Evolutionary conservation across 139 green algal species (phyloP).

Genomic region (Spirogloea muscicola): DNA sequence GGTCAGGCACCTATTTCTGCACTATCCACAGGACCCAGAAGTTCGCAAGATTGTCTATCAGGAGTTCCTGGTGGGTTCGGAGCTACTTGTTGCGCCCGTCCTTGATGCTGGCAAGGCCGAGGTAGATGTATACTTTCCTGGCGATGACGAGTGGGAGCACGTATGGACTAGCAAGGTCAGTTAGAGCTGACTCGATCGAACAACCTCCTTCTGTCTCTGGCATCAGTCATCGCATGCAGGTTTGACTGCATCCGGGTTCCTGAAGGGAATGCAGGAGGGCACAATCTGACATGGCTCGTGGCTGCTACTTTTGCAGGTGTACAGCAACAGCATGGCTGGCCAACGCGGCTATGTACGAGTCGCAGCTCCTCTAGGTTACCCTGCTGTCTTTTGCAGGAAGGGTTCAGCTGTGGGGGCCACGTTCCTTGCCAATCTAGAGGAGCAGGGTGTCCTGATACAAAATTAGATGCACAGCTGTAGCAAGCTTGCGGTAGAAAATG

Average conservation of each 20-base stretch:
- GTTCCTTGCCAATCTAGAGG: constrained; percentile 2
- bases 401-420: background rate
- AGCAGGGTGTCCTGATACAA: background rate
- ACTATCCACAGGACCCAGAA: constrained; percentile 45
- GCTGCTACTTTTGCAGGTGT: constrained; percentile 2
- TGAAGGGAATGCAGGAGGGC: no score
- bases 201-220: background rate
- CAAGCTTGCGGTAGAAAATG: no score
- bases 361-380: constrained; percentile 1
- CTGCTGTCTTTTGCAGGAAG: constrained; percentile 10
- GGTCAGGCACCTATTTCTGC: constrained; percentile 42
- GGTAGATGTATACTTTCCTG: constrained; percentile 15
- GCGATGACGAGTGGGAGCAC: constrained; percentile 20
- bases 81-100: constrained; percentile 49
- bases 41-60: constrained; percentile 10
- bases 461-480: no score
- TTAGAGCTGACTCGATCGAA: background rate
- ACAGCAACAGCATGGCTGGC: background rate
- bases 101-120: constrained; percentile 7
- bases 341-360: background rate
- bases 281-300: no score
- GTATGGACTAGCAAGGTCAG: constrained; percentile 10
- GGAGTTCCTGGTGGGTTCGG: constrained; percentile 49
- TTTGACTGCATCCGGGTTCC: background rate
- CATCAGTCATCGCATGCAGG: background rate